Base-by-base conservation (phyloP, 2,329 filamentous ascomycete genomes). In the Penicillium sp. region DNA sequence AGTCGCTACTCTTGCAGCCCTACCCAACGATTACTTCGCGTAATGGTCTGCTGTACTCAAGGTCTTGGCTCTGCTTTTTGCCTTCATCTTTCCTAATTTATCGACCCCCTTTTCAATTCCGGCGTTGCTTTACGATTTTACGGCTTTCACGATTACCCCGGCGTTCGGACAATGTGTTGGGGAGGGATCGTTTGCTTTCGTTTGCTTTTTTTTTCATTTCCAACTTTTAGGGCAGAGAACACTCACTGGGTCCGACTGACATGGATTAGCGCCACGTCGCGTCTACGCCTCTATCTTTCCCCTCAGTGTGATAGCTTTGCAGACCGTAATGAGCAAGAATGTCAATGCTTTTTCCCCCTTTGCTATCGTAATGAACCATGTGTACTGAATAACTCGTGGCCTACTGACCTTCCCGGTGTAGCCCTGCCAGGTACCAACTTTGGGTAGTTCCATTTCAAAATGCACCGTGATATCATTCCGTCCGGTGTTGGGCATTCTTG, bases 11-110 rank as follows among this genome's bases (percentile, higher is more conserved):
- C 66, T 79, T 43, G 74, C 75, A 11, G 67, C 75, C 22, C 67
- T 79, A 13, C 77, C 77, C 8, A 64, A 71, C 5, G 74, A 77
- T 48, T 78, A 71, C 59, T 78, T 78, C 60, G 60, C 67, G 38
- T 76, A 63, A 61, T 36, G 14, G 31, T n/a, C 5, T 4, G 31
- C 43, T 31, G 22, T 21, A 6, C 11, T 16, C 29, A 22, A n/a
- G 7, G 16, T 2, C n/a, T 43, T 50, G 21, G 31, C 18, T 40
- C 10, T 39, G 38, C 18, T 18, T 16, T 24, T 13, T 10, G 3
- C 16, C 29, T 34, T 44, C 32, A 31, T 39, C 11, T 45, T 34
- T 50, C 43, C 44, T 40, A 34, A 54, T 40, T 54, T 49, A 36
- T 13, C 31, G 44, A 27, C 8, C 39, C 34, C 21, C 31, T 14